Conservation (phyloP, 805 yeast genomes). For the Saccharomycopsis guyanensis region DNA sequence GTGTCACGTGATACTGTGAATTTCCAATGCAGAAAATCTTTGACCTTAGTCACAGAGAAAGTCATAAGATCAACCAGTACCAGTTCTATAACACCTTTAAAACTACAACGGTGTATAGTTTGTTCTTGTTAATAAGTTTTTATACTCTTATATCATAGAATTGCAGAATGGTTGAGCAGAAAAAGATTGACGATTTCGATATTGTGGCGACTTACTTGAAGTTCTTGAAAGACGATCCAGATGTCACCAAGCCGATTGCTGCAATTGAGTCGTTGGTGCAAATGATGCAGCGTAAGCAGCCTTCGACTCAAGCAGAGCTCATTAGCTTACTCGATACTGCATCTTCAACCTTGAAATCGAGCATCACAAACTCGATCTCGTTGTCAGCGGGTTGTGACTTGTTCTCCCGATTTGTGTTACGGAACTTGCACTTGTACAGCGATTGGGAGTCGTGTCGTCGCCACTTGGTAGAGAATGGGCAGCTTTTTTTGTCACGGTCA, state of each 20-base stretch:
- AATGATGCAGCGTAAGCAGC: conserved; percentile 72
- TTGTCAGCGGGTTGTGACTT: conserved; percentile 96
- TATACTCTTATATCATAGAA: no score
- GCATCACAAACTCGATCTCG: conserved; percentile 87
- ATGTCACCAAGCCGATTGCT: conserved; percentile 98
- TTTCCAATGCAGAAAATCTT: no score
- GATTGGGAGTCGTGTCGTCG: conserved; percentile 93
- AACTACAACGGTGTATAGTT: no score
- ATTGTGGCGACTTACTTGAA: conserved; percentile 73
- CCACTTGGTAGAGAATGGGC: conserved; percentile 89
- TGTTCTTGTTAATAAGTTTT: no score
- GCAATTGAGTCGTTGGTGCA: conserved; percentile 93
- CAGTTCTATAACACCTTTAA: no score
- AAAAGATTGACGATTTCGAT: conserved; percentile 44
- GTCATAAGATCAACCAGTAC: no score
- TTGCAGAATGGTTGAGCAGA: no score
- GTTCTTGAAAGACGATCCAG: conserved; percentile 84
- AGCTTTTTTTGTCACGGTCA: conserved; percentile 84
- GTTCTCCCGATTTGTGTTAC: conserved; percentile 84
- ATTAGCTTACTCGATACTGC: conserved; percentile 75
- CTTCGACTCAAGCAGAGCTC: conserved; percentile 89
- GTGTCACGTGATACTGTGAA: no score
- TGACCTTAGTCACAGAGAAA: no score
- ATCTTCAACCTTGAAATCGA: conserved; percentile 60
- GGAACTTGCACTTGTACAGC: conserved; percentile 77